A percentile compares a stretch with the other conserved stretches of the same genome.
phyloP scores from a whole-genome alignment of 1,139 yeast genomes.

The Yamadazyma trypodendri region DNA sequence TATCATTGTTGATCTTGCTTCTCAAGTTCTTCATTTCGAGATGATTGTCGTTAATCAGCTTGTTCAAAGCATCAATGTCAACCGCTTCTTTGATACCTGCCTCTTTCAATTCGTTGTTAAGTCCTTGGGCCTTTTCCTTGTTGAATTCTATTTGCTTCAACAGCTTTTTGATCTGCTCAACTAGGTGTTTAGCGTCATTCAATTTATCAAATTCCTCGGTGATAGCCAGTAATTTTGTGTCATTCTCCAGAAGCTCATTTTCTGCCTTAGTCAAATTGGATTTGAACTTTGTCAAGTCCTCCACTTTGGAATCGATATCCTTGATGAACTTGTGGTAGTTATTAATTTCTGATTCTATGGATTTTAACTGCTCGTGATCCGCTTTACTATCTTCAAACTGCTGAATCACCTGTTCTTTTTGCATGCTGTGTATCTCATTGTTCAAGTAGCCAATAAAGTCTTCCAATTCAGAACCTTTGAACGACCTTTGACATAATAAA shows the following conservation, averaged over 20 bases:
- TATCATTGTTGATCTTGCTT: constrained; percentile 38
- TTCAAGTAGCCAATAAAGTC: constrained; percentile 32
- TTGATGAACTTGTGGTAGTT: constrained; percentile 23
- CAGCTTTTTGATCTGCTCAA: constrained; percentile 17
- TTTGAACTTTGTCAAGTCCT: neutral
- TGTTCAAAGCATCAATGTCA: constrained; percentile 35
- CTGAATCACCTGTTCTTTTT: constrained; percentile 34
- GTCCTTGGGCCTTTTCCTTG: constrained; percentile 11
- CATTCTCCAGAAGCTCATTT: constrained; percentile 9
- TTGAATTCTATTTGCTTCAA: constrained; percentile 13
- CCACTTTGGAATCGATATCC: constrained; percentile 10
- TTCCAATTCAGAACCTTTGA: constrained; percentile 41
- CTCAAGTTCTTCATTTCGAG: constrained; percentile 47
- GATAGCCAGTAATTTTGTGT: constrained; percentile 11
- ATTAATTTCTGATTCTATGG: constrained; percentile 28
- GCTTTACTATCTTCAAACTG: constrained; percentile 32
- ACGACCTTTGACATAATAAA: constrained; percentile 62
- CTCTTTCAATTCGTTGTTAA: constrained; percentile 33
- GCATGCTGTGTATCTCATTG: constrained; percentile 37
- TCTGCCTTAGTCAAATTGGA: constrained; percentile 7
- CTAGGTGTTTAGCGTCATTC: constrained; percentile 10
- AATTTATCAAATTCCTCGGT: constrained; percentile 13
- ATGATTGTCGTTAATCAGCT: constrained; percentile 41
- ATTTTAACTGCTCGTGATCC: constrained; percentile 26
- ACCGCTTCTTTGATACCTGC: constrained; percentile 37